These are phyloP conservation scores for Reticulomyxa filosa DNA, from an alignment of 78 protist species.

Conservation along the genomic window DNA sequence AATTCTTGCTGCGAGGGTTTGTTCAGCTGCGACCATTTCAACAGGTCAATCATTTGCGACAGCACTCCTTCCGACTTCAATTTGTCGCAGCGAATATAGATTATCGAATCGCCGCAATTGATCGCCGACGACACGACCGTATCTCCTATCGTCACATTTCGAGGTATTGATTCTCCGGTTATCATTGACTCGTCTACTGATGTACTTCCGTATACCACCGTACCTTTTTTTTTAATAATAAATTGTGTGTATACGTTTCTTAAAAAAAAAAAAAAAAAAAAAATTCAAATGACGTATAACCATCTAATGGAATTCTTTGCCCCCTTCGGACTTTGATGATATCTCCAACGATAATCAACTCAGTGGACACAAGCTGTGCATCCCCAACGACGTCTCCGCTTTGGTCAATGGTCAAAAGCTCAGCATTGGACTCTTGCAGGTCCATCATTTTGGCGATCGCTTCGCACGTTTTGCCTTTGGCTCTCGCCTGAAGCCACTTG, in stretches of 20 bases:
- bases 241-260: conserved; percentile 36
- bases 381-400: conserved; percentile 1
- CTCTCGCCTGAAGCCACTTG: conserved; percentile 49
- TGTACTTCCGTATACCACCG: conserved; percentile 21
- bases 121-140: conserved; percentile 72
- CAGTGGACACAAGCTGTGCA: not conserved
- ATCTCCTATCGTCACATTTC: conserved; percentile 29
- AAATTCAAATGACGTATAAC: not conserved
- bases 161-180: conserved; percentile 48
- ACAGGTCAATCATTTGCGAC: conserved; percentile 53
- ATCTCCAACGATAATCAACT: not conserved
- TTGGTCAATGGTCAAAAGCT: not conserved
- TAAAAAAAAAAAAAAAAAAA: too few species aligned
- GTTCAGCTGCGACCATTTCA: conserved; percentile 59
- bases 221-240: too few species aligned
- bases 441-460: conserved; percentile 39
- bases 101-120: conserved; percentile 28
- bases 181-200: conserved; percentile 64
- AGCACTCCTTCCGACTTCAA: not conserved
- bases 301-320: not conserved
- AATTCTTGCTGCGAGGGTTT: conserved; percentile 32
- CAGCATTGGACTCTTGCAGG: conserved; percentile 36
- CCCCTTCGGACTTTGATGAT: conserved; percentile 54
- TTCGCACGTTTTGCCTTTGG: conserved; percentile 55
- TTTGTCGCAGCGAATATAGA: not conserved